Conservation (phyloP, 306 rosid species). For the Malus asiatica region DNA sequence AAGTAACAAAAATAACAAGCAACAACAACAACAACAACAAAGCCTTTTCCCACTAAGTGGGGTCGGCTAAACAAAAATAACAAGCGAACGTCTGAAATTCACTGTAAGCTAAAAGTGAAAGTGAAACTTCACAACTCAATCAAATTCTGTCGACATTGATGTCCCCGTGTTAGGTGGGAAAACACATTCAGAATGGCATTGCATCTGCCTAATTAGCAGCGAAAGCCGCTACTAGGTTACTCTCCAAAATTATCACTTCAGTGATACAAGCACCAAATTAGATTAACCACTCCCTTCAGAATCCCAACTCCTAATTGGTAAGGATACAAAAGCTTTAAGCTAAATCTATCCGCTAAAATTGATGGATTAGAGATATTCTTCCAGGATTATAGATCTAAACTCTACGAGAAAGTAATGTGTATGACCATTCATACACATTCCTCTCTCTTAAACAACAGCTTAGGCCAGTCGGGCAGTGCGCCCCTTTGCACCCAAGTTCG, state of each 20-base stretch:
- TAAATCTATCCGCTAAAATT: neutral
- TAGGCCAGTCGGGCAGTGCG: no score
- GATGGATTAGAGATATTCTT: neutral
- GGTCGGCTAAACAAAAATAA: slow-evolving; percentile 3
- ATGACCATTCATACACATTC: neutral
- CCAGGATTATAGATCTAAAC: neutral
- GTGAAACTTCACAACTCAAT: neutral
- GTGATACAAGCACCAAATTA: neutral
- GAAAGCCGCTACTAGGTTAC: neutral
- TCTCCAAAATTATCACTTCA: no score
- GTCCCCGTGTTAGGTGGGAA: neutral
- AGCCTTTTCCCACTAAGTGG: no score
- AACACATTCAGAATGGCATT: neutral
- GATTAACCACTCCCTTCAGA: neutral
- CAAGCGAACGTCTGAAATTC: neutral
- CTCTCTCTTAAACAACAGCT: neutral
- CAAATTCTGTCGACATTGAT: neutral
- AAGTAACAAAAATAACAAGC: neutral
- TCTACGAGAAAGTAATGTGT: neutral
- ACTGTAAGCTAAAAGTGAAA: neutral
- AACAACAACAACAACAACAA: no score
- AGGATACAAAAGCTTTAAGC: neutral
- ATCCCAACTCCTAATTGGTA: neutral
- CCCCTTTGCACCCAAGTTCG: no score
- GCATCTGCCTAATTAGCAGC: neutral